Percentiles rank a stretch among this genome's conserved stretches.
Conservation (phyloP, 352 stramenopile species). For the Pythium scleroteichum region DNA sequence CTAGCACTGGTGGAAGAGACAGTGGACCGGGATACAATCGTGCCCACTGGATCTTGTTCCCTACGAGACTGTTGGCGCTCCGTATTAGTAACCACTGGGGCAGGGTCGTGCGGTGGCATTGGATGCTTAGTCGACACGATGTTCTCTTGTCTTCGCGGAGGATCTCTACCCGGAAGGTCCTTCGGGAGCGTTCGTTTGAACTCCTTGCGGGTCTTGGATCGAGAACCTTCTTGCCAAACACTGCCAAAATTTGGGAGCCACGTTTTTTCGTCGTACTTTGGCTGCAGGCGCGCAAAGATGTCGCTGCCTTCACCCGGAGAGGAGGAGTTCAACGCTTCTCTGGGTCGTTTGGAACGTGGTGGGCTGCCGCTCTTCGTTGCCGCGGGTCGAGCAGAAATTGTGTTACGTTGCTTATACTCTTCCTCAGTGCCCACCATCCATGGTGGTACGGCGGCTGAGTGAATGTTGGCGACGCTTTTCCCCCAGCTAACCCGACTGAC, state of each 20-base stretch:
- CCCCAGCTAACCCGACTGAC: conserved; percentile 50
- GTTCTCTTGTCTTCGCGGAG: neutral
- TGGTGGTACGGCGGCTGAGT: conserved; percentile 60
- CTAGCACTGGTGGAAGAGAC: too few relatives aligned
- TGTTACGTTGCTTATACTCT: conserved; percentile 68
- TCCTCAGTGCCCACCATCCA: conserved; percentile 76
- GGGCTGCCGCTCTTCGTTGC: neutral
- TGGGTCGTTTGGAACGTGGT: neutral
- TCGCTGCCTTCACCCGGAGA: conserved; percentile 6
- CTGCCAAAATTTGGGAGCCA: conserved; percentile 82
- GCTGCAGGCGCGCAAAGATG: conserved; percentile 38
- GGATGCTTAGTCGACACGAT: conserved; percentile 6
- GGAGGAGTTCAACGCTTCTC: neutral
- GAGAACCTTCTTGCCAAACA: conserved; percentile 73
- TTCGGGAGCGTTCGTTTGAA: conserved; percentile 36
- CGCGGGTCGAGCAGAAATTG: conserved; percentile 2
- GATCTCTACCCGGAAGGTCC: neutral
- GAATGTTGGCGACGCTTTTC: conserved; percentile 52
- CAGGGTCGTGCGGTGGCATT: too few relatives aligned
- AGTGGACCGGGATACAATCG: too few relatives aligned
- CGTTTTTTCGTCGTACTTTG: conserved; percentile 33
- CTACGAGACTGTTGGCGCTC: too few relatives aligned
- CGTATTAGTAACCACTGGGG: too few relatives aligned
- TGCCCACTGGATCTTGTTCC: too few relatives aligned
- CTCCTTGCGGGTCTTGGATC: conserved; percentile 53